Evolutionary conservation across 1,139 yeast species (phyloP).

Genomic region (Petasospora rhodanensis): DNA sequence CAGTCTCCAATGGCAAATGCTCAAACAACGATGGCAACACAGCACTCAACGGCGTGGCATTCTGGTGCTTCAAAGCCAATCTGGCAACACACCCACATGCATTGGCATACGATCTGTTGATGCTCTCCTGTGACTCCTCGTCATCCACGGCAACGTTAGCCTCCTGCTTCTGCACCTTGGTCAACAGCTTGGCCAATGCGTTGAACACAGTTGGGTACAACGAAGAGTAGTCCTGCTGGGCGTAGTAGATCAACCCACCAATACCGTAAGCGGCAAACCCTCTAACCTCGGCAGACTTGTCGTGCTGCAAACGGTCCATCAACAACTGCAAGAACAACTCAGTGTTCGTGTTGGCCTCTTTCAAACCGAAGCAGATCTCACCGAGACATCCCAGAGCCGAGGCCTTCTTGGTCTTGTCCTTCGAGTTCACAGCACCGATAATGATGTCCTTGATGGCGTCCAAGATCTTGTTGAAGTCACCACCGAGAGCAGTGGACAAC

Average conservation of each 20-base stretch:
- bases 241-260: constrained; percentile 69
- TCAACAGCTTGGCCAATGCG: constrained; percentile 73
- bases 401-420: constrained; percentile 72
- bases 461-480: constrained; percentile 70
- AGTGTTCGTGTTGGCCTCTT: constrained; percentile 60
- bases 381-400: constrained; percentile 88
- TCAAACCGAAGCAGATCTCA: constrained; percentile 78
- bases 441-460: constrained; percentile 68
- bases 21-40: constrained; percentile 71
- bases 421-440: constrained; percentile 54
- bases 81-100: constrained; percentile 98
- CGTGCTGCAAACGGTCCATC: constrained; percentile 63
- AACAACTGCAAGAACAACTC: constrained; percentile 69
- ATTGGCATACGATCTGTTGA: constrained; percentile 84
- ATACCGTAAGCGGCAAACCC: constrained; percentile 96
- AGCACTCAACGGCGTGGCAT: constrained; percentile 73
- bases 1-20: constrained; percentile 84
- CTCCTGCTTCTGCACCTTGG: constrained; percentile 70
- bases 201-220: constrained; percentile 67
- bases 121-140: constrained; percentile 75
- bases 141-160: constrained; percentile 56
- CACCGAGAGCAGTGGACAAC: constrained; percentile 69
- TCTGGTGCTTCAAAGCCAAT: constrained; percentile 71
- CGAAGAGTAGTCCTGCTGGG: constrained; percentile 53
- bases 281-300: constrained; percentile 82